phyloP scores from a whole-genome alignment of 2,329 filamentous ascomycete species.

The Arthrocladium fulminans region DNA sequence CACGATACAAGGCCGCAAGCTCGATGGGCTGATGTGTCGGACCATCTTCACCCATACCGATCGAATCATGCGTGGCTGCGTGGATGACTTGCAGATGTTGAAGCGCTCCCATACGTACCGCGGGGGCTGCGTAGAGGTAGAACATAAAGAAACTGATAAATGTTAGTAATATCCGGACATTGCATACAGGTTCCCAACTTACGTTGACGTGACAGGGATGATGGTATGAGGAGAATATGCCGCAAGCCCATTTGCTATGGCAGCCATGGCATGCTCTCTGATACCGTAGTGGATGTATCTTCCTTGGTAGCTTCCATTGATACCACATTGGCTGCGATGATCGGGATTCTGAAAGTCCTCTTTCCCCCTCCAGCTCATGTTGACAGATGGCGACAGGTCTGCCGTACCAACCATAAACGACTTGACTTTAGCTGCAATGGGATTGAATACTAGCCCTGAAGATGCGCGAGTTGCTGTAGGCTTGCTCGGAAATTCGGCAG shows the following conservation, averaged over 20 bases:
- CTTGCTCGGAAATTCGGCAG: conserved; percentile 39
- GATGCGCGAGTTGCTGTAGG: conserved; percentile 44
- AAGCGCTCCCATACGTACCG: conserved; percentile 50
- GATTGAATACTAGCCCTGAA: conserved; percentile 44
- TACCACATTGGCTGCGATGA: conserved; percentile 7
- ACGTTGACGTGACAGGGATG: conserved; percentile 44
- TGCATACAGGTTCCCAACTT: background rate
- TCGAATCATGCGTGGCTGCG: conserved; percentile 51
- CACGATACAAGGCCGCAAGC: conserved; percentile 46
- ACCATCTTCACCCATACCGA: conserved; percentile 52
- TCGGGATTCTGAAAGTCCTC: conserved; percentile 44
- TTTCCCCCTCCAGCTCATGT: conserved; percentile 48
- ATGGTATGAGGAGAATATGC: conserved; percentile 47
- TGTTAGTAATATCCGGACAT: background rate
- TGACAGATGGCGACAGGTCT: conserved; percentile 45
- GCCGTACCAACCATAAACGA: conserved; percentile 48
- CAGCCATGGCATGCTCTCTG: conserved; percentile 84
- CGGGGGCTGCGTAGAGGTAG: conserved; percentile 47
- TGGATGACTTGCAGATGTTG: conserved; percentile 49
- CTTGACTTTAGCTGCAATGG: conserved; percentile 40
- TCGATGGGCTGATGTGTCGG: conserved; percentile 54
- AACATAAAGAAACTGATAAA: conserved; percentile 48
- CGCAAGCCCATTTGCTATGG: conserved; percentile 67
- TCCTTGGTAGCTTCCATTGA: conserved; percentile 12
- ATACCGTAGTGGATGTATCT: conserved; percentile 72